Percentiles rank a stretch among this genome's conserved stretches.
These are phyloP conservation scores for Tuber umbilicatum DNA, from an alignment of 495 filamentous ascomycete species.

Conservation along the genomic window DNA sequence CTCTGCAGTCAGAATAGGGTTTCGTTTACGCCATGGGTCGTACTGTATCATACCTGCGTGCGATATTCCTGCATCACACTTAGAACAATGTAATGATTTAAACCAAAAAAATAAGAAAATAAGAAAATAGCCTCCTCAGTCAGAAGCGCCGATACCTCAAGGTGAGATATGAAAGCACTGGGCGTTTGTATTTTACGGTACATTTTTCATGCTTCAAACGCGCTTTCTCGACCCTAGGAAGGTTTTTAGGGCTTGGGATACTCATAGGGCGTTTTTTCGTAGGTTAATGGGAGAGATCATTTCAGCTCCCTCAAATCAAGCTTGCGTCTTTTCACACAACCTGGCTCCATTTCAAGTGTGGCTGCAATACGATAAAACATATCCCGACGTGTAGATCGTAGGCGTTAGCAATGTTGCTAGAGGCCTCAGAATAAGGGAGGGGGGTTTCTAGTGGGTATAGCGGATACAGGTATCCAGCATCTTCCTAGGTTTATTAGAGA, in stretches of 20 bases:
- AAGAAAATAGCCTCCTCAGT: too few species aligned
- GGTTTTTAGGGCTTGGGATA: not conserved
- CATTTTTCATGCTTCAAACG: slow-evolving; percentile 5
- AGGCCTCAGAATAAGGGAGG: not conserved
- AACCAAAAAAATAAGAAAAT: too few species aligned
- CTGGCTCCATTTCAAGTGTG: not conserved
- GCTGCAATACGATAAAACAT: slow-evolving; percentile 6
- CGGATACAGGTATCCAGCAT: not conserved
- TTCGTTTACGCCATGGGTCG: too few species aligned
- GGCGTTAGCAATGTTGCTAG: not conserved
- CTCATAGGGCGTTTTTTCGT: not conserved
- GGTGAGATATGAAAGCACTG: not conserved
- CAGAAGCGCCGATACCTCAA: not conserved
- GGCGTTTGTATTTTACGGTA: slow-evolving; percentile 7
- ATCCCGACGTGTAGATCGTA: accelerated
- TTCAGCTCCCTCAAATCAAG: not conserved
- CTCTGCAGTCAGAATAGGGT: too few species aligned
- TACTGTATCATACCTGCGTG: too few species aligned
- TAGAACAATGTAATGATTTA: too few species aligned
- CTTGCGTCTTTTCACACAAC: not conserved
- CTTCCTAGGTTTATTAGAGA: not conserved
- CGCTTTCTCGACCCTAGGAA: not conserved
- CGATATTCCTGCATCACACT: too few species aligned
- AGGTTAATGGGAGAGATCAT: not conserved
- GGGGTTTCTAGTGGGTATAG: not conserved